Base-by-base conservation (phyloP, 805 yeast genomes). In the Citeromyces matritensis region DNA sequence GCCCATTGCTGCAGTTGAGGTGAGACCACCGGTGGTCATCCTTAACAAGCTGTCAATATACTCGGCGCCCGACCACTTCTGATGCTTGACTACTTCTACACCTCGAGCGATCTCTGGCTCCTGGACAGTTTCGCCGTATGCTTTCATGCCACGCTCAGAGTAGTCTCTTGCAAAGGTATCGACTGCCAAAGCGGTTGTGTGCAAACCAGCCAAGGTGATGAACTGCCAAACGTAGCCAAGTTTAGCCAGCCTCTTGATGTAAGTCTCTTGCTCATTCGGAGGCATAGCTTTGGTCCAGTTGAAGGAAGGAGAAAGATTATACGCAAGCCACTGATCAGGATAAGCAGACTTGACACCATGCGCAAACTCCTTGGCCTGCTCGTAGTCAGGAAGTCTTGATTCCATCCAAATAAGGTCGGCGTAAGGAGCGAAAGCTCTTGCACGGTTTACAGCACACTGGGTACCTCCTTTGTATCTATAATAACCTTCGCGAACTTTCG, bases 381-480 rank as follows among this genome's bases (percentile, higher is more conserved):
- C 69, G 60, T 70, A 86, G 57, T 85, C 95, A 43, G 97, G 97
- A 44, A 82, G 70, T 56, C 86, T 86, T 37, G 94, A 78, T 66
- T 88, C 97, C 96, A 88, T 86, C 97, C 97, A 88, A 45, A 86
- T 76, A 63, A 88, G 66, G 58, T 86, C 97, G 28, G 94, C 85
- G 57, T 78, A 88, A 39, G 95, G 95, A 34, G 95, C 86, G 54
- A 66, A 88, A 21, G 95, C 93, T 49, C 94, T 73, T 39, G 94
- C 96, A 55, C 97, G 77, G 77, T 84, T 88, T 33, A 88, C 80
- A 31, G 97, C 95, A 68, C 95, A 85, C 64, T 83, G 86, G 38
- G 95, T 83, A 47, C 97, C 97, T 48, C 97, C 97, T 48, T 64
- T 65, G 74, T 84, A 86, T 51, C 95, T 73, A 74, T 88, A 88